Evolutionary conservation across 805 yeast genomes (phyloP).

Genomic region (Lipomyces japonicus): DNA sequence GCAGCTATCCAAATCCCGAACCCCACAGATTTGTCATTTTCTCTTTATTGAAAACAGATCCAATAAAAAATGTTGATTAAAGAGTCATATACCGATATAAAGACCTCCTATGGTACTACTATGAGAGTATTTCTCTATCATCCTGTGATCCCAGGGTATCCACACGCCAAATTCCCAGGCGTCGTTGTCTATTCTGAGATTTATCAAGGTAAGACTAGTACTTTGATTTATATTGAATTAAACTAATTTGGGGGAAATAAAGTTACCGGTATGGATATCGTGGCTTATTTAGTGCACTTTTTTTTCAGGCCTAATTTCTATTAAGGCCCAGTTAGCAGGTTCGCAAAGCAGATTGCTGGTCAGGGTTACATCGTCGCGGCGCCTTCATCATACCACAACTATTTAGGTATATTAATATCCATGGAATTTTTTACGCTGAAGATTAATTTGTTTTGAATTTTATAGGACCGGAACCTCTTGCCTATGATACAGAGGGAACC

Average conservation of each 20-base stretch:
- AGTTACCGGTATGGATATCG: conserved; percentile 13
- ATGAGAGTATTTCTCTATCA: conserved; percentile 64
- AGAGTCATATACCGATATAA: conserved; percentile 60
- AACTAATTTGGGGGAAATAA: background rate
- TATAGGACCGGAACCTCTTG: conserved; percentile 53
- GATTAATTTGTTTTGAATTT: background rate
- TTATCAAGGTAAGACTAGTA: conserved; percentile 51
- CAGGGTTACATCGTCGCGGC: conserved; percentile 77
- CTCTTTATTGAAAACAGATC: background rate
- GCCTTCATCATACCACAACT: conserved; percentile 76
- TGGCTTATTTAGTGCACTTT: background rate
- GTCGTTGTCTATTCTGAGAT: conserved; percentile 76
- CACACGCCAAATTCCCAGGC: conserved; percentile 77
- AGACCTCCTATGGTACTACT: conserved; percentile 62
- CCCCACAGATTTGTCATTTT: too few species aligned
- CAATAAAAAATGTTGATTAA: conserved; percentile 56
- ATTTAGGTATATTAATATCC: conserved; percentile 40
- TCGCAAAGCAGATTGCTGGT: conserved; percentile 73
- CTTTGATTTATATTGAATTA: too few species aligned
- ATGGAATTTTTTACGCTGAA: background rate
- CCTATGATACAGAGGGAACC: conserved; percentile 69
- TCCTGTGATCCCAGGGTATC: conserved; percentile 68
- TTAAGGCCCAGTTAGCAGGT: conserved; percentile 73
- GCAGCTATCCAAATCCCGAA: too few species aligned
- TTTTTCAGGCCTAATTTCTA: background rate